Percentiles rank a stretch among this genome's conserved stretches.
Evolutionary conservation across 768 basidiomycete genomes (phyloP).

Genomic region (Suillus ampliporus): DNA sequence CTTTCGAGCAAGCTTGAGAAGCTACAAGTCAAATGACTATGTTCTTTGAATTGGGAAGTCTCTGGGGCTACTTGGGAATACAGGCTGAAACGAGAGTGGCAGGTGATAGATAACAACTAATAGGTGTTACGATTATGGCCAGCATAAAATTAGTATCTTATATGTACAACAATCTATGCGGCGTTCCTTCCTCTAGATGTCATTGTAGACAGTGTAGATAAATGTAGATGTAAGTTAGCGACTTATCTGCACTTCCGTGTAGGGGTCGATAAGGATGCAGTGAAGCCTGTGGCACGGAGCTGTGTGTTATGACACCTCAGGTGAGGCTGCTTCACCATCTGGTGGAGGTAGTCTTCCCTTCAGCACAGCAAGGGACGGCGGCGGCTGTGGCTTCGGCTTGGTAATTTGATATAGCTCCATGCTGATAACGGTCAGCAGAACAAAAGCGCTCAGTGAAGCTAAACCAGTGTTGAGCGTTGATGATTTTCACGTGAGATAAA

Average conservation of each 20-base stretch:
- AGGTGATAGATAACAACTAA: not conserved
- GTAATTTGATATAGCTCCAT: constrained; percentile 66
- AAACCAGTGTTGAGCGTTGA: constrained; percentile 11
- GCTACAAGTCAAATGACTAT: constrained; percentile 55
- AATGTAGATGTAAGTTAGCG: constrained; percentile 7
- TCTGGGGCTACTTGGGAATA: constrained; percentile 7
- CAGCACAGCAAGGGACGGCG: constrained; percentile 16
- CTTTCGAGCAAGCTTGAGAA: constrained; percentile 61
- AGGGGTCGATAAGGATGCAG: not conserved
- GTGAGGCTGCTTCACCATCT: constrained; percentile 13
- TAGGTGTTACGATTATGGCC: constrained; percentile 15
- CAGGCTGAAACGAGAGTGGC: not conserved
- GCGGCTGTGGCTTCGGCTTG: constrained; percentile 39
- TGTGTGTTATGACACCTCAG: constrained; percentile 22
- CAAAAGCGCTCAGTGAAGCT: constrained; percentile 70
- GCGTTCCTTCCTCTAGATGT: constrained; percentile 1
- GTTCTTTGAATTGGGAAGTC: constrained; percentile 6
- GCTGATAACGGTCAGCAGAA: constrained; percentile 68
- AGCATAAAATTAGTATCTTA: constrained; percentile 8
- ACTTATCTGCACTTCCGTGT: not conserved
- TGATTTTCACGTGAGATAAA: not conserved
- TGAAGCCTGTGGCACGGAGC: constrained; percentile 1
- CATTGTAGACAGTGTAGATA: constrained; percentile 23
- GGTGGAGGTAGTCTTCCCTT: constrained; percentile 8
- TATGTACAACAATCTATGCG: constrained; percentile 16